Evolutionary conservation across 257 asterid species (phyloP).

Genomic region (Penstemon barbatus): DNA sequence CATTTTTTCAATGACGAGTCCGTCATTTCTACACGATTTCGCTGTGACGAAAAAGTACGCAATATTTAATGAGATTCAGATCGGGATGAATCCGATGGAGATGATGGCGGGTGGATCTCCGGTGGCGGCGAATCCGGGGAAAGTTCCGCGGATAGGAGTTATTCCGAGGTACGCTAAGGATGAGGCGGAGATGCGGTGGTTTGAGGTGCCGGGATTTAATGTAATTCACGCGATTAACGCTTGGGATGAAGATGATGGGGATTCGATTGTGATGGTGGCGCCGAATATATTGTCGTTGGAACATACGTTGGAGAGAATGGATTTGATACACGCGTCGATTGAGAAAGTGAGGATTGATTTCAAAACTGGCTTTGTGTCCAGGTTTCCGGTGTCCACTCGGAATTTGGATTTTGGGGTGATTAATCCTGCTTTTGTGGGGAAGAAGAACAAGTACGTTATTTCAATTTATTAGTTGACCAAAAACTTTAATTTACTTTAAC

Average conservation of each 20-base stretch:
- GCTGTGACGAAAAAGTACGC: constrained; percentile 70
- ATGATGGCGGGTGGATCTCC: constrained; percentile 57
- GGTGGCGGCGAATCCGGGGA: constrained; percentile 47
- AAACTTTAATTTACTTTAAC: too few relatives aligned
- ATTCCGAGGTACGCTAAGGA: constrained; percentile 61
- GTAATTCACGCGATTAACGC: constrained; percentile 57
- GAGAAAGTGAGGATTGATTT: constrained; percentile 66
- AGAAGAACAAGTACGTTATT: constrained; percentile 48
- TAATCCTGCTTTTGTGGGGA: constrained; percentile 56
- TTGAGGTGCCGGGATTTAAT: constrained; percentile 66
- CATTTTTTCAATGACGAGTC: constrained; percentile 64
- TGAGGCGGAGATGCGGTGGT: constrained; percentile 68
- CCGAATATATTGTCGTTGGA: constrained; percentile 69
- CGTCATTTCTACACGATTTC: constrained; percentile 70
- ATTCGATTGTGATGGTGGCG: constrained; percentile 62
- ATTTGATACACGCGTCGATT: constrained; percentile 63
- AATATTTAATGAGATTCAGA: constrained; percentile 62
- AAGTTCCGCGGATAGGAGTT: constrained; percentile 65
- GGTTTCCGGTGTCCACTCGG: constrained; percentile 59
- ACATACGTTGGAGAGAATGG: constrained; percentile 62
- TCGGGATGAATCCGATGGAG: constrained; percentile 57
- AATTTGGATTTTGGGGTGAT: constrained; percentile 69
- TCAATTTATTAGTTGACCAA: too few relatives aligned
- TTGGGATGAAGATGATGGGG: constrained; percentile 77
- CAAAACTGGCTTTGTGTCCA: constrained; percentile 43